phyloP scores from a whole-genome alignment of 768 basidiomycete genomes.

The Macrolepiota albuminosa region DNA sequence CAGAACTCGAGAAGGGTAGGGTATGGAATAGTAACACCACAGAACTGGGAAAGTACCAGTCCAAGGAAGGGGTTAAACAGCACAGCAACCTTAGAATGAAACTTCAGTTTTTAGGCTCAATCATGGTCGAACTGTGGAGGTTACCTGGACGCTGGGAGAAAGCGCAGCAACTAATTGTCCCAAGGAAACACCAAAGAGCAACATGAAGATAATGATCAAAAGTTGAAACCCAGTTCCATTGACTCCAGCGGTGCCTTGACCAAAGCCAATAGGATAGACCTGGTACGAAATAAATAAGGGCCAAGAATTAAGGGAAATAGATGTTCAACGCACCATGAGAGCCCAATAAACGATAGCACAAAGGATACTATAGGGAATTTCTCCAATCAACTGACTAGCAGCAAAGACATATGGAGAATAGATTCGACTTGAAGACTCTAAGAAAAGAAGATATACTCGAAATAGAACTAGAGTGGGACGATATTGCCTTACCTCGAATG shows the following conservation, averaged over 20 bases:
- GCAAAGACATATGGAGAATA: conserved; percentile 86
- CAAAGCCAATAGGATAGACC: conserved; percentile 65
- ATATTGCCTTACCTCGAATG: conserved; percentile 24
- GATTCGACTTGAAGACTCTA: conserved; percentile 78
- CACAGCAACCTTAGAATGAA: conserved; percentile 53
- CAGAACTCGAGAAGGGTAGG: conserved; percentile 62
- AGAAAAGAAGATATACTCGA: neutral
- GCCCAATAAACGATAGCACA: conserved; percentile 76
- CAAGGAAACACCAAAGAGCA: conserved; percentile 61
- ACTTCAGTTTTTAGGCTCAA: neutral
- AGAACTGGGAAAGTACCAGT: conserved; percentile 65
- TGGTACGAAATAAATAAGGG: conserved; percentile 12
- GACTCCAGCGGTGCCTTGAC: conserved; percentile 53
- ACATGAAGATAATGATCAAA: conserved; percentile 64
- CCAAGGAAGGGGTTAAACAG: conserved; percentile 76
- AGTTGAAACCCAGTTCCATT: conserved; percentile 71
- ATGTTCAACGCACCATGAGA: conserved; percentile 45
- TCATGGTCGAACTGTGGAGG: neutral
- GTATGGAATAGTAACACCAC: conserved; percentile 76
- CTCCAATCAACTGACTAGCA: conserved; percentile 74
- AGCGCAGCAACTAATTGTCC: conserved; percentile 73
- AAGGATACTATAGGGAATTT: conserved; percentile 70
- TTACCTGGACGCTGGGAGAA: conserved; percentile 64
- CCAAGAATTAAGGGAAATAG: neutral
- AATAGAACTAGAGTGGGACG: neutral